These are phyloP conservation scores for Priceomyces fermenticarens DNA, from an alignment of 805 yeast species.

Conservation along the genomic window DNA sequence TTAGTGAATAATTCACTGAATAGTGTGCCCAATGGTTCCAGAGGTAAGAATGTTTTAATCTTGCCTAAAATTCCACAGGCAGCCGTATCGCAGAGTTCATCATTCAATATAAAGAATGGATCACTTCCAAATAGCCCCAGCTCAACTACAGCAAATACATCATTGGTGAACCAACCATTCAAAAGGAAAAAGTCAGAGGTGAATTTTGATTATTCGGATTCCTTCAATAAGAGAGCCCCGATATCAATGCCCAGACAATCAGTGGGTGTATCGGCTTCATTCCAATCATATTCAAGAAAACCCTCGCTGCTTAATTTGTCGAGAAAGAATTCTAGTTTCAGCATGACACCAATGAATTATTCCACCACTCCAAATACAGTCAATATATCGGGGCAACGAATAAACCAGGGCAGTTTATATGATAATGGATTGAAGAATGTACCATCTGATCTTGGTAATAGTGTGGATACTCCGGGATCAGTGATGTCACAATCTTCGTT, in stretches of 20 bases:
- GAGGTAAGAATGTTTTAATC: slow-evolving; percentile 38
- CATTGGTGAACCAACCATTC: slow-evolving; percentile 27
- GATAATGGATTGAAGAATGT: not conserved
- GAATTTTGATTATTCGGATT: slow-evolving; percentile 19
- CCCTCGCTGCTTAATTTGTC: slow-evolving; percentile 14
- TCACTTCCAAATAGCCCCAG: slow-evolving; percentile 26
- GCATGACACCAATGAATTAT: slow-evolving; percentile 7
- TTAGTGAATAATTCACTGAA: slow-evolving; percentile 3
- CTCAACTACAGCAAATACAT: slow-evolving; percentile 15
- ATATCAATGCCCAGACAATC: slow-evolving; percentile 11
- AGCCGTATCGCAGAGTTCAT: slow-evolving; percentile 8
- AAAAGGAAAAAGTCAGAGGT: slow-evolving; percentile 42
- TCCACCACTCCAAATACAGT: slow-evolving; percentile 17
- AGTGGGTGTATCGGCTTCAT: slow-evolving; percentile 7
- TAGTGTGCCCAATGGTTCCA: slow-evolving; percentile 4
- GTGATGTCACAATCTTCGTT: slow-evolving; percentile 11
- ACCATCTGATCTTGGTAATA: not conserved
- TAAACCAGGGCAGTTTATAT: not conserved
- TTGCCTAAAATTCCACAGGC: slow-evolving; percentile 36
- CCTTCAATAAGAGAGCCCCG: slow-evolving; percentile 17
- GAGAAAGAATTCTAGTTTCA: slow-evolving; percentile 9
- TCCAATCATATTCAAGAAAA: slow-evolving; percentile 15
- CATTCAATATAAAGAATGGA: slow-evolving; percentile 20
- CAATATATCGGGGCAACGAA: not conserved
- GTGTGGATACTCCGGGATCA: slow-evolving; percentile 11